These are phyloP conservation scores for Leptomonas pyrrhocoris DNA, from an alignment of 208 protist species.

Conservation along the genomic window DNA sequence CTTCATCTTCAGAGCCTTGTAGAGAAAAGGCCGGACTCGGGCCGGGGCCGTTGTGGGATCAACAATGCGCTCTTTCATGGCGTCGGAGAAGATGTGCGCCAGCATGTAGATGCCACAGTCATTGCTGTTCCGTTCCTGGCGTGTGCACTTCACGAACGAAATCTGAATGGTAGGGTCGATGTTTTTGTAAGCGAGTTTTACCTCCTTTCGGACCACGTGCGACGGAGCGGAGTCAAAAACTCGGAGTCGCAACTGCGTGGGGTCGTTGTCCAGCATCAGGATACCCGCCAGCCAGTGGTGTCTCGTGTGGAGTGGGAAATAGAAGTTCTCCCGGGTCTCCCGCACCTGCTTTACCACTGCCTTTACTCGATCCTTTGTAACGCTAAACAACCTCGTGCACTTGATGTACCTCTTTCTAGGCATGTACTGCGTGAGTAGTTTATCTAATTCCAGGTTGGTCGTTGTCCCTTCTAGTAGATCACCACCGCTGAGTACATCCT, in stretches of 20 bases:
- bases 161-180: background rate
- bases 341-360: too few relatives aligned
- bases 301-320: background rate
- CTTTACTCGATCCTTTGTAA: too few relatives aligned
- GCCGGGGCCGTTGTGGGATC: background rate
- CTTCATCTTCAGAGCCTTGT: background rate
- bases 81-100: background rate
- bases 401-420: too few relatives aligned
- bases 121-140: background rate
- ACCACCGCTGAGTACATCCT: too few relatives aligned
- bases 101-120: background rate
- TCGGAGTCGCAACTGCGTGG: background rate
- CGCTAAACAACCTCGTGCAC: too few relatives aligned
- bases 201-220: background rate
- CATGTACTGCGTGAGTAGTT: too few relatives aligned
- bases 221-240: conserved; percentile 3
- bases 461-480: too few relatives aligned
- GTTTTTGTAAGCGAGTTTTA: background rate
- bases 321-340: too few relatives aligned
- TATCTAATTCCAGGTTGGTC: too few relatives aligned
- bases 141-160: background rate
- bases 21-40: background rate
- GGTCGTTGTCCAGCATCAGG: background rate
- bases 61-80: too few relatives aligned
- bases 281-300: conserved; percentile 2